Conservation (phyloP, 2,329 filamentous ascomycete species). For the Juglanconis sp. region DNA sequence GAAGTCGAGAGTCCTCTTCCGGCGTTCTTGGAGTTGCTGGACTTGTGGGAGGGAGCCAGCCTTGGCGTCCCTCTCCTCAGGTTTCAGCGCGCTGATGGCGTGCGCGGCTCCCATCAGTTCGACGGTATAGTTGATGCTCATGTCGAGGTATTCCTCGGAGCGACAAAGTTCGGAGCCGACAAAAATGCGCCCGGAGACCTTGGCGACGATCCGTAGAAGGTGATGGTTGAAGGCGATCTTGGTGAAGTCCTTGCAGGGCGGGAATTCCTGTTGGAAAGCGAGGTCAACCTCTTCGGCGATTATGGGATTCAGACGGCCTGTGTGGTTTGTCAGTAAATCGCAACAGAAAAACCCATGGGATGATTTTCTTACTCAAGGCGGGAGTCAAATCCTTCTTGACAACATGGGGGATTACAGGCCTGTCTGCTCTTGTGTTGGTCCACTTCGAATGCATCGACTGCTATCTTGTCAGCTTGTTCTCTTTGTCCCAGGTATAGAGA, state of each 20-base stretch:
- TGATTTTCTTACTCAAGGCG: conserved; percentile 6
- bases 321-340: background rate
- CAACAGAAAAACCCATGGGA: background rate
- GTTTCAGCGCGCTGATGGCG: conserved; percentile 26
- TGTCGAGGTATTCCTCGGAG: conserved; percentile 41
- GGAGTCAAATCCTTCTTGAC: conserved; percentile 14
- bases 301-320: conserved; percentile 33
- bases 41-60: conserved; percentile 33
- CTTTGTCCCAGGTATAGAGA: background rate
- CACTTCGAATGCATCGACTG: conserved; percentile 15
- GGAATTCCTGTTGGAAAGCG: conserved; percentile 32
- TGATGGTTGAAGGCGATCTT: conserved; percentile 36
- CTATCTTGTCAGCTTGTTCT: background rate
- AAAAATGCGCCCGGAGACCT: conserved; percentile 45
- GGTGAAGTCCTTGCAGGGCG: conserved; percentile 37
- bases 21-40: conserved; percentile 29
- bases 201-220: conserved; percentile 43
- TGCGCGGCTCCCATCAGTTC: conserved; percentile 36
- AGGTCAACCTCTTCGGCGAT: conserved; percentile 37
- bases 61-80: conserved; percentile 32
- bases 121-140: conserved; percentile 46
- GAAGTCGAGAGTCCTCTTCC: conserved; percentile 31
- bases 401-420: conserved; percentile 12
- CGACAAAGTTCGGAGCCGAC: conserved; percentile 45
- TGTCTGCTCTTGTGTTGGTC: conserved; percentile 4